Conservation (phyloP, 371 early-diverging fungal species). For the Batkoa obscura region DNA sequence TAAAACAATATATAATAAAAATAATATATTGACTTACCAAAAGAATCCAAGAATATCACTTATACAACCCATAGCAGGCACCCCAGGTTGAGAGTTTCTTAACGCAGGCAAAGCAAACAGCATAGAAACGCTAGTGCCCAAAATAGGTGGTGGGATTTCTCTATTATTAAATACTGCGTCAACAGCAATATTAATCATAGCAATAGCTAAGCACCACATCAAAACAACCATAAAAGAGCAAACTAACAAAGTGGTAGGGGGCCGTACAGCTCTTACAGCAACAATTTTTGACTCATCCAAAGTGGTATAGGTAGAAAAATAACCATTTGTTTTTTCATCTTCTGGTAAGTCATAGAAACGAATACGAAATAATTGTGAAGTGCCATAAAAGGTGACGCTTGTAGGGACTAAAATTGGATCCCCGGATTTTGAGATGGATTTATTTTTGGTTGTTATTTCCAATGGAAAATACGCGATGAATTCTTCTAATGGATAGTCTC, state of each 20-base stretch:
- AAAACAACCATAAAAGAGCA: slow-evolving; percentile 16
- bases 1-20: background rate
- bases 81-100: slow-evolving; percentile 20
- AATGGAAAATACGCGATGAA: slow-evolving; percentile 7
- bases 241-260: slow-evolving; percentile 15
- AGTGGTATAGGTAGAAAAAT: background rate
- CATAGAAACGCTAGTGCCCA: slow-evolving; percentile 16
- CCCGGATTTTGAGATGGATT: background rate
- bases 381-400: background rate
- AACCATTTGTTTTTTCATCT: background rate
- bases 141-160: slow-evolving; percentile 12
- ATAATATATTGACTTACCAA: slow-evolving; percentile 6
- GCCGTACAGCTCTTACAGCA: slow-evolving; percentile 9
- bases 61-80: slow-evolving; percentile 21
- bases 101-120: slow-evolving; percentile 17
- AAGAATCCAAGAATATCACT: slow-evolving; percentile 17
- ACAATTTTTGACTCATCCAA: background rate
- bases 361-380: background rate
- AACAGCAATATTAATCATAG: slow-evolving; percentile 14
- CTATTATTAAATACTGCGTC: slow-evolving; percentile 11
- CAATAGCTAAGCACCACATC: slow-evolving; percentile 21
- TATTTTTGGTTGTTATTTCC: background rate
- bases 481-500: slow-evolving; percentile 16
- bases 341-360: background rate
- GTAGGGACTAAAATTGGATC: background rate